Percentiles rank a stretch among this genome's conserved stretches.
Evolutionary conservation across 1,284 basidiomycete species (phyloP).

Genomic region (Trichosporon asahii): DNA sequence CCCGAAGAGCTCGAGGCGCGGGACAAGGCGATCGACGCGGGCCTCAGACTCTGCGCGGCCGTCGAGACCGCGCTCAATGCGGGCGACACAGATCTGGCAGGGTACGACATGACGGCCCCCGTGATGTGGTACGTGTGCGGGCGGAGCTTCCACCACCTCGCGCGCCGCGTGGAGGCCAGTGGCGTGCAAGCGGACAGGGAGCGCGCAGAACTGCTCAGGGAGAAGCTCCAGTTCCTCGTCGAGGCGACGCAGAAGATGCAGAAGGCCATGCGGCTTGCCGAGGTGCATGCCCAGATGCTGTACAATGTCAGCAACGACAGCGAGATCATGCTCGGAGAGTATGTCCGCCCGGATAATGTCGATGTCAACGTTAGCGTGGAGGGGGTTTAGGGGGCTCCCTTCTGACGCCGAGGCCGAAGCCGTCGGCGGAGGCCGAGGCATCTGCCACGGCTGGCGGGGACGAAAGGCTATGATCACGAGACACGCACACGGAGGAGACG

Average conservation of each 20-base stretch:
- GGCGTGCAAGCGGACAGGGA: constrained; percentile 5
- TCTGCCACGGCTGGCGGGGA: too few relatives aligned
- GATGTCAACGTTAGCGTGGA: constrained; percentile 3
- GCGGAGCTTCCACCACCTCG: constrained; percentile 21
- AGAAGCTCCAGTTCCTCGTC: constrained; percentile 14
- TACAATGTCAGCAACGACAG: constrained; percentile 23
- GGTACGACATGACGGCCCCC: constrained; percentile 25
- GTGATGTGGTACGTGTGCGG: constrained; percentile 21
- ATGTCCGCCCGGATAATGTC: constrained; percentile 24
- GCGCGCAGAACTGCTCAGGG: constrained; percentile 12
- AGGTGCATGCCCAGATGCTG: constrained; percentile 25
- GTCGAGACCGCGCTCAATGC: constrained; percentile 25
- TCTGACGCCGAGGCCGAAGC: too few relatives aligned
- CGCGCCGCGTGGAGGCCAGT: constrained; percentile 14
- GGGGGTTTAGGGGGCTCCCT: not conserved
- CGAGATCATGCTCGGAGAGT: constrained; percentile 28
- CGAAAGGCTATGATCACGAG: too few relatives aligned
- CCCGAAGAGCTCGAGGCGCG: constrained; percentile 24
- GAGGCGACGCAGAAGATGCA: constrained; percentile 16
- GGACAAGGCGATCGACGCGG: constrained; percentile 27
- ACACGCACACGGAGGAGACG: not conserved
- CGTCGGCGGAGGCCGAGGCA: too few relatives aligned
- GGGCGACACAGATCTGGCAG: constrained; percentile 27
- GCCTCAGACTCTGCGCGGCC: constrained; percentile 27
- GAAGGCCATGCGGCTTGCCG: constrained; percentile 16